Evolutionary conservation across 768 basidiomycete genomes (phyloP), one percentile per base, ranked within the genome.

Genomic region (Suillus subalutaceus): DNA sequence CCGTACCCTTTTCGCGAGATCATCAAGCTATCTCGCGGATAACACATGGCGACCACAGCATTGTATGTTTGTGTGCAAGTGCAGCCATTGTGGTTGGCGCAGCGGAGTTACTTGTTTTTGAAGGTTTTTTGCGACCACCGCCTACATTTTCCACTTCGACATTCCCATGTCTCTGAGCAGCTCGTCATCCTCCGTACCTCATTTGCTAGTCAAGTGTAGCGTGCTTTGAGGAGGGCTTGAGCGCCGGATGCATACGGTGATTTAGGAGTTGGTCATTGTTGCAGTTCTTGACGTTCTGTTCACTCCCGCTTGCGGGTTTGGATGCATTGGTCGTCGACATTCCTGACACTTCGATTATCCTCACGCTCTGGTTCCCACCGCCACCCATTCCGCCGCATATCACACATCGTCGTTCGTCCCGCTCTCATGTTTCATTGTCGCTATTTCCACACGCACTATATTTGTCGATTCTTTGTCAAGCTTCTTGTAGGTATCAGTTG

Each of bases 201-300:
- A 68, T 69, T 78, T 78, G 81, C 82, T 74, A 83, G 82, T 75
- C 80, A 78, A 73, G 57, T 68, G 72, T 8, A 53, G 62, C 18
- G 23, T 64, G 44, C 66, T 69, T 61, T 63, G 75, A 66, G 69
- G 65, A 30, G 55, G 23, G 69, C 66, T 77, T 69, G 73, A 75
- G 74, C 67, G 70, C 67, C 70, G 64, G 71, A 70, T 44, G 63
- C 26, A 56, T 59, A 64, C 35, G 66, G 58, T 63, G 68, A 58
- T 62, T 68, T 65, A 57, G 68, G 52, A 50, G 35, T 55, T 63
- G 71, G 63, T 64, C 44, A 41, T 26, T 43, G 41, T n/a, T 18
- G 66, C 63, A 57, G 65, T 59, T 60, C 44, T 60, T 64, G n/a
- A 64, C 55, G 58, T 64, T 66, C 61, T 57, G 30, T 65, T 52